These are phyloP conservation scores for Rhododendron ferrugineum DNA, from an alignment of 148 eudicot species.

Conservation along the genomic window DNA sequence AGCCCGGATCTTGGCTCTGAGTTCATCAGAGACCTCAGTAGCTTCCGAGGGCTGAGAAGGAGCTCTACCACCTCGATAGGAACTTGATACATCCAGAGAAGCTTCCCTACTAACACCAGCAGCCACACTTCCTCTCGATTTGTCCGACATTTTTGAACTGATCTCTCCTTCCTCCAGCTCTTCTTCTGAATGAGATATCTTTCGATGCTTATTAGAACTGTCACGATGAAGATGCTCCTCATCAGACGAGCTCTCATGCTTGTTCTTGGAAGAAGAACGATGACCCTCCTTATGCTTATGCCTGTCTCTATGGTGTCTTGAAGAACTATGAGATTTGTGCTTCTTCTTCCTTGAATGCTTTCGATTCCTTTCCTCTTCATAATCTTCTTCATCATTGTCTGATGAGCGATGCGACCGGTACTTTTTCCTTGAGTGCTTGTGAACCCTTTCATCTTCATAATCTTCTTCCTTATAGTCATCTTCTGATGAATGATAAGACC, in stretches of 20 bases:
- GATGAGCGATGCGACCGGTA: constrained; percentile 37
- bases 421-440: constrained; percentile 42
- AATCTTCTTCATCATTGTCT: constrained; percentile 20
- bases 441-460: constrained; percentile 29
- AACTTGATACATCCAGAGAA: constrained; percentile 41
- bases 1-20: constrained; percentile 92
- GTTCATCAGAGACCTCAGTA: constrained; percentile 78
- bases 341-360: constrained; percentile 54
- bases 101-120: constrained; percentile 45
- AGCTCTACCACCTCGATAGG: constrained; percentile 30
- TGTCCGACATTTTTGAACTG: constrained; percentile 46
- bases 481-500: background rate
- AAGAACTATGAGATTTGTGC: constrained; percentile 37
- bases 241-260: constrained; percentile 30
- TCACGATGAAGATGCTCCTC: constrained; percentile 24
- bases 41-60: constrained; percentile 51
- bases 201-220: constrained; percentile 31
- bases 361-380: constrained; percentile 24
- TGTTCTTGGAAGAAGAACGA: constrained; percentile 42
- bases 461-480: constrained; percentile 21
- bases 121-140: constrained; percentile 34
- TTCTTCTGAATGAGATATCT: constrained; percentile 29
- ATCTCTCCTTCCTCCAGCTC: constrained; percentile 94
- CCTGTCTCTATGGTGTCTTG: constrained; percentile 39
- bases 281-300: constrained; percentile 38